Base-by-base conservation (phyloP, 1,284 basidiomycete species). In the Coniophora puteana region DNA sequence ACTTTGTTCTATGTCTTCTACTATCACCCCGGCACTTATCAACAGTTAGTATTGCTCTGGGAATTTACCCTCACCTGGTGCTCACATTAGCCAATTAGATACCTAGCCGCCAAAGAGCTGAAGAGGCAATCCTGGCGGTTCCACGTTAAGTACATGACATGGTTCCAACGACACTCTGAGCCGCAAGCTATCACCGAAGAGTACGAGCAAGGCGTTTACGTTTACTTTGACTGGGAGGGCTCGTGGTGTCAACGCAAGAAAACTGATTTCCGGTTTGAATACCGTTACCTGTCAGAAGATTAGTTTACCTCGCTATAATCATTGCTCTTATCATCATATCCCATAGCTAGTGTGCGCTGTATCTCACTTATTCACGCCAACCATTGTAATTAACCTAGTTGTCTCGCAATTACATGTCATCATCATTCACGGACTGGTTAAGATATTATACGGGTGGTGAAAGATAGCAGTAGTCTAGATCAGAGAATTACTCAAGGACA, bases 1-100 rank as follows among this genome's bases (percentile, higher is more conserved):
- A 98, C 94, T 26, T 71, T 99, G 16, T 99, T 99, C 69, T 99
- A 94, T 70, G 90, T 99, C 60, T 99, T 99, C 69, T 99, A 99
- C 71, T 99, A 93, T 69, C 82, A 92, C 48, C 92, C 93, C 17
- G 92, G 93, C 44, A 95, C 93, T 53, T 98, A 97, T 69, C 93
- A 95, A 65, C 94, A 97, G 89, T 93, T 59, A 51, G 86, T 63
- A 8, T 14, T 14, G 17, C 37, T 29, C 32, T 25, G 33, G 23
- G 36, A 40, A 36, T 43, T 44, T 21, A 38, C 29, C 8, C 34
- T 36, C 29, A 18, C 25, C 38, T 27, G n/a, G n/a, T 28, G 7
- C 45, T 49, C 21, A 49, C 36, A 31, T 16, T 30, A 25, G 21
- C 38, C n/a, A 20, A 30, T 30, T 49, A 94, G 91, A 66, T 97